Conservation (phyloP, 225 moss, liverwort and hornwort genomes). For the Bryum argenteum region DNA sequence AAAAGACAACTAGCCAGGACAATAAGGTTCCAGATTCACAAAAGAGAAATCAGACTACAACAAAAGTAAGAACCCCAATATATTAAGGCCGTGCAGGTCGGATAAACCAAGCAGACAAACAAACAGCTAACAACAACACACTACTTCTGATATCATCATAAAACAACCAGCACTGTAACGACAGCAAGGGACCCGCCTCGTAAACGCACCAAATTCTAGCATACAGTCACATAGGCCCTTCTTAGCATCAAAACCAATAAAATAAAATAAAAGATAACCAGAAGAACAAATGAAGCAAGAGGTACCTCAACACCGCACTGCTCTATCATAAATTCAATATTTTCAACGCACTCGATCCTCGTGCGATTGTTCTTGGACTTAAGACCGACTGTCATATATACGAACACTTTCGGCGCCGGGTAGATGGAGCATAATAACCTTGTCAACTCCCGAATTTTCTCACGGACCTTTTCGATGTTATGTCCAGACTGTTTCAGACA, state of each 20-base stretch:
- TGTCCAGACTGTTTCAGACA: conserved; percentile 70
- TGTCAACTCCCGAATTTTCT: conserved; percentile 86
- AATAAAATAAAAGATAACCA: neutral
- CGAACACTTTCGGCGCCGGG: conserved; percentile 77
- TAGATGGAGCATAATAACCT: conserved; percentile 81
- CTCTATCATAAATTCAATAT: conserved; percentile 90
- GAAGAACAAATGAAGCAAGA: neutral
- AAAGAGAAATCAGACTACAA: too few species aligned
- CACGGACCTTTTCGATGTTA: conserved; percentile 94
- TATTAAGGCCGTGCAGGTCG: neutral
- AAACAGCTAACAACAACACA: neutral
- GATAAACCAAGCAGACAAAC: neutral
- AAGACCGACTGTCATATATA: conserved; percentile 81
- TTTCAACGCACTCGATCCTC: conserved; percentile 94
- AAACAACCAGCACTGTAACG: neutral
- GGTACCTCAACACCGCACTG: conserved; percentile 89
- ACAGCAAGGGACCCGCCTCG: neutral
- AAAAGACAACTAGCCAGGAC: neutral
- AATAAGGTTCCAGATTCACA: too few species aligned
- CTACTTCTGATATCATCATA: neutral
- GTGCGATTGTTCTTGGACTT: conserved; percentile 93
- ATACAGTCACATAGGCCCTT: neutral
- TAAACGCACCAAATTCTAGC: neutral
- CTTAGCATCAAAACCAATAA: neutral
- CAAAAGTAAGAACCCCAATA: neutral